These are phyloP conservation scores for Saturnispora sekii DNA, from an alignment of 805 yeast species.

Conservation along the genomic window DNA sequence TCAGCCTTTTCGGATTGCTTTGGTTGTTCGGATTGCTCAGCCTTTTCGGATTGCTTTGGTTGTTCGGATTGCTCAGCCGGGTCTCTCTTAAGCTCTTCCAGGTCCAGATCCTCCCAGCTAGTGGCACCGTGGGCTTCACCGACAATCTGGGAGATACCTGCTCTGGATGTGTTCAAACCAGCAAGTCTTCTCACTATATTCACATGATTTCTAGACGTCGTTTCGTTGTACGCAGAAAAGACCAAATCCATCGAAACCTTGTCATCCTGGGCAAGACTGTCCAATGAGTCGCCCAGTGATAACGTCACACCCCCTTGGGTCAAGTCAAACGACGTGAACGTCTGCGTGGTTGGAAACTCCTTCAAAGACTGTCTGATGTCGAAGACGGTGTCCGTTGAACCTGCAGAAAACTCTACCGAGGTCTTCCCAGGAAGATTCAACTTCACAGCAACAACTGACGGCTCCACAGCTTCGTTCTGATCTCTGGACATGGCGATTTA, in stretches of 20 bases:
- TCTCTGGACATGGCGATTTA: constrained; percentile 1
- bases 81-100: constrained; percentile 24
- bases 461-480: not conserved
- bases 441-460: constrained; percentile 8
- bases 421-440: constrained; percentile 8
- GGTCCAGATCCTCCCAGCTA: constrained; percentile 33
- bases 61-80: constrained; percentile 9
- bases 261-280: constrained; percentile 11
- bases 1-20: constrained; percentile 11
- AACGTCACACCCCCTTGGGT: constrained; percentile 25
- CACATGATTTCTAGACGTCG: constrained; percentile 53
- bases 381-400: constrained; percentile 28
- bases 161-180: constrained; percentile 41
- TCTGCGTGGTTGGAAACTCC: constrained; percentile 47
- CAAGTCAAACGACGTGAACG: constrained; percentile 52
- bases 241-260: constrained; percentile 35
- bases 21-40: too few relatives aligned
- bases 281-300: constrained; percentile 21
- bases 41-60: constrained; percentile 5
- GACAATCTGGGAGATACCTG: constrained; percentile 30
- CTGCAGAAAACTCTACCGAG: not conserved
- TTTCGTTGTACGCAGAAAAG: constrained; percentile 51
- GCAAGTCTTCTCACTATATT: constrained; percentile 51
- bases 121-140: constrained; percentile 41
- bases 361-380: constrained; percentile 51